Evolutionary conservation across 2,329 filamentous ascomycete species (phyloP).

Genomic region (Hirsutella thompsonii): DNA sequence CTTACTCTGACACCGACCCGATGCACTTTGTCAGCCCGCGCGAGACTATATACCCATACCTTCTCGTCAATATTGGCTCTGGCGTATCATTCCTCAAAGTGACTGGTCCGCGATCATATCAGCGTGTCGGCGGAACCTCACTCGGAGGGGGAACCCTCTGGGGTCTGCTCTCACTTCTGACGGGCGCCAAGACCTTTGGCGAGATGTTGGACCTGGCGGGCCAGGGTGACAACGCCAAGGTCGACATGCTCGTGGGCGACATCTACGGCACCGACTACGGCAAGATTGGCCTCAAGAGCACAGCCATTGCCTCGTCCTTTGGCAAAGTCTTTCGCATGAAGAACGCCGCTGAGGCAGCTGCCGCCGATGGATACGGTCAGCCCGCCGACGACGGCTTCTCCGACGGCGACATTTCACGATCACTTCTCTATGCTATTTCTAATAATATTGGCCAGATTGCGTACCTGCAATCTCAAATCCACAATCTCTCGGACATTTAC

Average conservation of each 20-base stretch:
- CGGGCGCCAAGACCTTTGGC: conserved; percentile 90
- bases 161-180: conserved; percentile 84
- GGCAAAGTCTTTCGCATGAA: conserved; percentile 95
- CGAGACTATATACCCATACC: conserved; percentile 84
- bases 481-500: conserved; percentile 84
- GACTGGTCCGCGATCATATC: conserved; percentile 71
- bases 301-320: conserved; percentile 89
- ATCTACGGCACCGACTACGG: conserved; percentile 94
- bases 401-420: conserved; percentile 76
- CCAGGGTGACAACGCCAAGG: conserved; percentile 77
- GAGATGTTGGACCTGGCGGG: conserved; percentile 93
- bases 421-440: conserved; percentile 84
- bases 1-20: conserved; percentile 79
- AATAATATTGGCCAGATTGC: conserved; percentile 99
- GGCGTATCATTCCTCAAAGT: conserved; percentile 97
- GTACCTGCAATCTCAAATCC: conserved; percentile 92
- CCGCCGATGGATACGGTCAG: conserved; percentile 60
- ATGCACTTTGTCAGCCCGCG: conserved; percentile 77
- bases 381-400: conserved; percentile 44
- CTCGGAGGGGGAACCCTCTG: conserved; percentile 95
- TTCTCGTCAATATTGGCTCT: conserved; percentile 95
- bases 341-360: conserved; percentile 66
- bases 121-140: conserved; percentile 89
- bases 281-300: conserved; percentile 93
- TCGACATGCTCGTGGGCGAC: conserved; percentile 95